phyloP scores from a whole-genome alignment of 345 rosid species.

The Hypericum androsaemum region DNA sequence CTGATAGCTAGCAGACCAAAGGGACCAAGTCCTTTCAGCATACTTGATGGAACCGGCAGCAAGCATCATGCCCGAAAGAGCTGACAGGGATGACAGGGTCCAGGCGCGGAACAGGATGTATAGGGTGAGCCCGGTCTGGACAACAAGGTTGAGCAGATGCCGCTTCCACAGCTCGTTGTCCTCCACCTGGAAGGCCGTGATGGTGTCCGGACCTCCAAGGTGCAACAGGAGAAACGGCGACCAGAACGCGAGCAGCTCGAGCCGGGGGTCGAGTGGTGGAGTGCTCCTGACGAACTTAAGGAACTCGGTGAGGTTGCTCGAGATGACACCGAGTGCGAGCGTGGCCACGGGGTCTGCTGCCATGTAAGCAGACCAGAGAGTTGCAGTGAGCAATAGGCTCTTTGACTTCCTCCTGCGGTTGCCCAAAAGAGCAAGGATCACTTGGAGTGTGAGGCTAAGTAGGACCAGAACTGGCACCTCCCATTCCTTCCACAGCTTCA shows the following conservation, averaged over 20 bases:
- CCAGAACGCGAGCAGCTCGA: conserved; percentile 17
- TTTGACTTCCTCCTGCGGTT: conserved; percentile 7
- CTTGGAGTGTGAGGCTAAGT: conserved; percentile 16
- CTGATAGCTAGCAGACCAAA: conserved; percentile 32
- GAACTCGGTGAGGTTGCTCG: neutral
- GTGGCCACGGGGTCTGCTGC: conserved; percentile 20
- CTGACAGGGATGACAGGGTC: conserved; percentile 11
- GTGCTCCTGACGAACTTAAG: neutral
- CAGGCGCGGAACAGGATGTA: conserved; percentile 27
- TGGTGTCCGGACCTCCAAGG: conserved; percentile 21
- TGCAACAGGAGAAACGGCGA: conserved; percentile 28
- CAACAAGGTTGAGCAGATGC: conserved; percentile 10
- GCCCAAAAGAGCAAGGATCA: conserved; percentile 9
- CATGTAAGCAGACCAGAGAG: conserved; percentile 20
- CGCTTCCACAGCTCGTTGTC: conserved; percentile 34
- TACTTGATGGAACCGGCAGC: conserved; percentile 33
- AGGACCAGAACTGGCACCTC: conserved; percentile 15
- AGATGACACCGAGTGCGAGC: conserved; percentile 21
- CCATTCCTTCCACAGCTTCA: conserved; percentile 20
- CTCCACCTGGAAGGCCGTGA: conserved; percentile 19
- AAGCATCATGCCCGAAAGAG: conserved; percentile 18
- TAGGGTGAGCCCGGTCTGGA: conserved; percentile 13
- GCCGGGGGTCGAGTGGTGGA: neutral
- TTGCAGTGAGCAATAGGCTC: neutral
- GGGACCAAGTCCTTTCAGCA: conserved; percentile 29